Evolutionary conservation across 1,284 basidiomycete species (phyloP).

Genomic region (Mycena sp.): DNA sequence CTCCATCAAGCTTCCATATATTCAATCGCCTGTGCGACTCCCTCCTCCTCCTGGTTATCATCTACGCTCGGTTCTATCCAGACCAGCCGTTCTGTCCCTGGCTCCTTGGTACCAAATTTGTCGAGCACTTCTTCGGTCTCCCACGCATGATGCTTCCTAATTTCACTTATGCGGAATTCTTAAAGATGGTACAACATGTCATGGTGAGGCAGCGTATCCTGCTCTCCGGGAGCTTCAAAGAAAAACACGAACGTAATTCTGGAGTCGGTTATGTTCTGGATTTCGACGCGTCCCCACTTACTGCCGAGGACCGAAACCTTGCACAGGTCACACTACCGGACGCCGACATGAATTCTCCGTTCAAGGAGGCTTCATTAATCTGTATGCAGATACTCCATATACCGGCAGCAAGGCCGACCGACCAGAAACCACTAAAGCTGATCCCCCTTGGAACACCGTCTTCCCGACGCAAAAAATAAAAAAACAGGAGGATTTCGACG

Average conservation of each 20-base stretch:
- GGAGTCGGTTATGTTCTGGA: constrained; percentile 31
- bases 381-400: constrained; percentile 30
- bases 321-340: constrained; percentile 14
- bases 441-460: constrained; percentile 5
- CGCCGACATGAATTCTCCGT: constrained; percentile 25
- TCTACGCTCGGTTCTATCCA: constrained; percentile 30
- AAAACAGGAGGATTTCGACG: neutral
- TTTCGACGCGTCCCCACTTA: constrained; percentile 14
- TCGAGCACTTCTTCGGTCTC: constrained; percentile 42
- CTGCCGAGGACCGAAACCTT: constrained; percentile 17
- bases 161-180: constrained; percentile 39
- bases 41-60: constrained; percentile 26
- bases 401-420: neutral
- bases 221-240: constrained; percentile 8
- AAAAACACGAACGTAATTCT: constrained; percentile 27
- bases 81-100: constrained; percentile 37
- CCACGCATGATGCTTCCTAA: constrained; percentile 37
- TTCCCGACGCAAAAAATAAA: neutral
- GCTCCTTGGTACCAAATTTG: constrained; percentile 37
- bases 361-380: constrained; percentile 28
- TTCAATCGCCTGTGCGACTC: constrained; percentile 39
- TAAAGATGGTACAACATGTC: constrained; percentile 33
- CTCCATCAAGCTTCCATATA: constrained; percentile 37
- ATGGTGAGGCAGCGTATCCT: constrained; percentile 34
- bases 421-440: neutral